These are phyloP conservation scores for Bigelowiella natans DNA, from an alignment of 78 protist genomes.

Conservation along the genomic window DNA sequence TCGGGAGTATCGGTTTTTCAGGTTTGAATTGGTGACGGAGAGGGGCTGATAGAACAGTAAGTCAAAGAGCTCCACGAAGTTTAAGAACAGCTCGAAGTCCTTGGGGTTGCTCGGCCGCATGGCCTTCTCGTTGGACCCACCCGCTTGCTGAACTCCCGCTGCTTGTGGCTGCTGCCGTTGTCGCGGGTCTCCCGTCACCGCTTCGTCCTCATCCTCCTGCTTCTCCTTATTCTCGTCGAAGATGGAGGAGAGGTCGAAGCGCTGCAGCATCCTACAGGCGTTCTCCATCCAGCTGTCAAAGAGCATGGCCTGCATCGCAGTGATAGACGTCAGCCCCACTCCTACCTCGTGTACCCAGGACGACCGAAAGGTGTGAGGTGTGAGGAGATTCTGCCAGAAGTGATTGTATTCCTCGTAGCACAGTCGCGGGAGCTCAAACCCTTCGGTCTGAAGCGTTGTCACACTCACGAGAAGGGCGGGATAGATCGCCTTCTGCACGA, in stretches of 20 bases:
- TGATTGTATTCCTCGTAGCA: background rate
- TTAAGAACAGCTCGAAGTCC: background rate
- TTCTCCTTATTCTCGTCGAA: no score
- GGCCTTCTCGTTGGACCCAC: background rate
- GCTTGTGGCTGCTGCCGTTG: no score
- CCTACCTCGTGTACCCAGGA: background rate
- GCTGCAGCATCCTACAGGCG: background rate
- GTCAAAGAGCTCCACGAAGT: background rate
- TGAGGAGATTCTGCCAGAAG: background rate
- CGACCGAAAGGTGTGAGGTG: background rate
- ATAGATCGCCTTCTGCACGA: background rate
- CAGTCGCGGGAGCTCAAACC: background rate
- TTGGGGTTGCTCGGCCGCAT: background rate
- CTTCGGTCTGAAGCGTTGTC: background rate
- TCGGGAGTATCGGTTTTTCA: background rate
- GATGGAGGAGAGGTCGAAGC: background rate
- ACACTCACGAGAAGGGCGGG: background rate
- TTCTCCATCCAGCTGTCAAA: background rate
- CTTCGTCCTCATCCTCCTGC: no score
- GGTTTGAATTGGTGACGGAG: background rate
- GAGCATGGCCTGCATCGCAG: background rate
- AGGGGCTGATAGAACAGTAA: background rate
- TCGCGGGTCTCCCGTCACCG: no score
- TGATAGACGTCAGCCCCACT: background rate
- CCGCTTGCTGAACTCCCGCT: no score